A percentile compares a stretch with the other conserved stretches of the same genome.
Conservation (phyloP, 371 early-diverging fungal genomes). For the Fennellomyces sp. region DNA sequence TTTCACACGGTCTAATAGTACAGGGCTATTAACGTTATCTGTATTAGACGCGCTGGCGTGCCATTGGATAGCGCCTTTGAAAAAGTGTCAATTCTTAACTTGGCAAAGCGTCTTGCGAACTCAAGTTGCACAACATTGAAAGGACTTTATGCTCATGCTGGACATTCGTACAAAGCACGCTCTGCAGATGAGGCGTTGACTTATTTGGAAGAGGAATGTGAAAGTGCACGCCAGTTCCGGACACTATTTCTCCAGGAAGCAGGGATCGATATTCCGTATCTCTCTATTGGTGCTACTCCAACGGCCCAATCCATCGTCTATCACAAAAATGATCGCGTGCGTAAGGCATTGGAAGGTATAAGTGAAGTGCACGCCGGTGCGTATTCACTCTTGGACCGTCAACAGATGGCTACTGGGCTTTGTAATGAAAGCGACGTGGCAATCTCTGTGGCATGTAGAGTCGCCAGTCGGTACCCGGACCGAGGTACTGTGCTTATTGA, state of each 20-base stretch:
- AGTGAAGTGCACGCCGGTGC: constrained; percentile 49
- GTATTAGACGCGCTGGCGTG: constrained; percentile 48
- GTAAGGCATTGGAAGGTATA: constrained; percentile 29
- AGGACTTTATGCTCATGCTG: constrained; percentile 51
- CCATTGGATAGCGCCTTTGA: constrained; percentile 18
- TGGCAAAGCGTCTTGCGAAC: constrained; percentile 35
- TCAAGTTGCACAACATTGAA: constrained; percentile 25
- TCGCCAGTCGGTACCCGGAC: constrained; percentile 40
- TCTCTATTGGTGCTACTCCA: constrained; percentile 51
- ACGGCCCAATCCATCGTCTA: constrained; percentile 26
- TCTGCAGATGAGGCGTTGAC: constrained; percentile 23
- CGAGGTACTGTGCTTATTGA: constrained; percentile 37
- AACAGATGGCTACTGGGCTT: constrained; percentile 42
- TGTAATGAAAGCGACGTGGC: constrained; percentile 26
- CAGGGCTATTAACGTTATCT: neutral
- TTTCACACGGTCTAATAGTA: neutral
- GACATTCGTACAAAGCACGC: constrained; percentile 45
- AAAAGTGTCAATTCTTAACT: constrained; percentile 16
- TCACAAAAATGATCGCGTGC: constrained; percentile 9
- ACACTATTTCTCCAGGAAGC: constrained; percentile 19
- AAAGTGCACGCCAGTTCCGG: constrained; percentile 27
- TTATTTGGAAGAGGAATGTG: constrained; percentile 37
- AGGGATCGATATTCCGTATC: constrained; percentile 21
- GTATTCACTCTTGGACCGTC: constrained; percentile 39
- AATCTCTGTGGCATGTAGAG: constrained; percentile 36